Evolutionary conservation across 768 basidiomycete species (phyloP), one percentile per base, ranked within the genome.

Genomic region (Hericium coralloides): DNA sequence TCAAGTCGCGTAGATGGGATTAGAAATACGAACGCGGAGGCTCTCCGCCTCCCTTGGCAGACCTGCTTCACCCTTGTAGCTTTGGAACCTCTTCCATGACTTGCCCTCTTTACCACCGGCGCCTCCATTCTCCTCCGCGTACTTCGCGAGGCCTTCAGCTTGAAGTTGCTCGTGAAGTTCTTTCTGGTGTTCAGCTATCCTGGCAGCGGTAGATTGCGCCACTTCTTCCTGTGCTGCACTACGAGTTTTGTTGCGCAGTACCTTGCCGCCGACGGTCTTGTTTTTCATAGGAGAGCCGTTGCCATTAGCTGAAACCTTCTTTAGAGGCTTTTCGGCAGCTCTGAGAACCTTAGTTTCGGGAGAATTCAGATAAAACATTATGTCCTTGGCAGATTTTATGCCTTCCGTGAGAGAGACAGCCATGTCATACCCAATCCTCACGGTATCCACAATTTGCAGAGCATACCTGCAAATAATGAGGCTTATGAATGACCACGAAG

Each of bases 61-160:
- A 52, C 87, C 95, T 14, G 79, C 90, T 66, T 99, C 95, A 37
- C 95, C 89, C 71, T 93, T 93, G 72, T 98, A 99, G 64, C 93
- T 95, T 73, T 92, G 92, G 75, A 95, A 98, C 59, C 85, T 83
- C 69, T 95, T 95, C 88, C 94, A 95, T 14, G 84, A 82, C 69
- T 98, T 98, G 38, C 91, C 92, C 65, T 94, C 87, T 63, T 91
- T 92, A 14, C 86, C 87, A 43, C 80, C 80, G 20, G 75, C 74
- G 0, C 82, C 89, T 37, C 80, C 85, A 7, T 86, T 90, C 55
- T 86, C 88, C 64, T 91, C 90, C 0, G 90, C 88, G 68, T 84
- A 97, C 66, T 82, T 87, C 58, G 86, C 80, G 41, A 98, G 66
- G 15, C 95, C 97, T 45, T 87, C 87, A 2, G 77, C 69, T 65